Evolutionary conservation across 1,284 basidiomycete genomes (phyloP).

Genomic region (Ustilago lituana): DNA sequence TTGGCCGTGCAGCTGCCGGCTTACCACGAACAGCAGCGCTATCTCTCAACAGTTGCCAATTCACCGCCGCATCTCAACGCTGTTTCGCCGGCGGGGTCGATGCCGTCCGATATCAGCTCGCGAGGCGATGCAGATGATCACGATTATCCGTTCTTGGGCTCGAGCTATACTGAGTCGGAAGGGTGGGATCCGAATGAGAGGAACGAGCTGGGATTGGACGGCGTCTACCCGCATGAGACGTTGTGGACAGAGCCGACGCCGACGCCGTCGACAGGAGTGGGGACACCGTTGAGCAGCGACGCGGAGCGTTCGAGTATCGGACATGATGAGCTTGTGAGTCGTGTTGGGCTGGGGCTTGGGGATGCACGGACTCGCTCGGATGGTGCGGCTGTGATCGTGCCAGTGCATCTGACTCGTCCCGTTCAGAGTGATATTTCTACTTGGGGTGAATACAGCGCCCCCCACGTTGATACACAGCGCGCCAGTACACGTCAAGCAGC

Average conservation of each 20-base stretch:
- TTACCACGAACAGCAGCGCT: slow-evolving; percentile 1
- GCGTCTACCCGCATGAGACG: slow-evolving; percentile 47
- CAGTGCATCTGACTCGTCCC: slow-evolving; percentile 29
- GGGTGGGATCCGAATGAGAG: slow-evolving; percentile 22
- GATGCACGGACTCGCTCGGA: background rate
- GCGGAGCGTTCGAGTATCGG: slow-evolving; percentile 12
- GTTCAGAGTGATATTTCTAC: background rate
- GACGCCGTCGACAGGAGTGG: slow-evolving; percentile 37
- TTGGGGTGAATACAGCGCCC: slow-evolving; percentile 2
- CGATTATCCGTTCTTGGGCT: slow-evolving; percentile 26
- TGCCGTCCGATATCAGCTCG: slow-evolving; percentile 52
- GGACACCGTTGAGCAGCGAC: slow-evolving; percentile 37
- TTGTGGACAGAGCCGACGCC: slow-evolving; percentile 38
- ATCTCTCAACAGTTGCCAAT: slow-evolving; percentile 5
- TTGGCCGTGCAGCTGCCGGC: slow-evolving; percentile 25
- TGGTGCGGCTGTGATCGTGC: slow-evolving; percentile 7
- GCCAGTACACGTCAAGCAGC: too few relatives aligned
- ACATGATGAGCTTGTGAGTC: slow-evolving; percentile 18
- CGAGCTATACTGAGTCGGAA: slow-evolving; percentile 28
- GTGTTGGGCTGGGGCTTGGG: slow-evolving; percentile 22
- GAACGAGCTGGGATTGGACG: slow-evolving; percentile 45
- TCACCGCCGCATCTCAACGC: slow-evolving; percentile 47
- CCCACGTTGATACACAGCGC: too few relatives aligned
- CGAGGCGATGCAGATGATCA: slow-evolving; percentile 29
- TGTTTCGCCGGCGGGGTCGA: slow-evolving; percentile 50